Evolutionary conservation across 1,284 basidiomycete species (phyloP).

Genomic region (Ustilago loliicola): DNA sequence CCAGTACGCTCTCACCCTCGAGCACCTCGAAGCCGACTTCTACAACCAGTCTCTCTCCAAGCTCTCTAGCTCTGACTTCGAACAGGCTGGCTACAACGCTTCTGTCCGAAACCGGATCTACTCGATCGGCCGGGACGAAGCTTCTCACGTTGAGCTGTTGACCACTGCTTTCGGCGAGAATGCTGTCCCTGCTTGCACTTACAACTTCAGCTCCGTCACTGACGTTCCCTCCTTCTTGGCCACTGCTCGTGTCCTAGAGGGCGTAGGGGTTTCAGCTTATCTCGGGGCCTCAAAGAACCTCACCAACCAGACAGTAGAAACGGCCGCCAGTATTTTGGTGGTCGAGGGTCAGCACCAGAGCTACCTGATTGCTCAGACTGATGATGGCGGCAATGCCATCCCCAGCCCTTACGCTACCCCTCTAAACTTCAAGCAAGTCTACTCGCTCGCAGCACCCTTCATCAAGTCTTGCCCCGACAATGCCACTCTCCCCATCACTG

Average conservation of each 20-base stretch:
- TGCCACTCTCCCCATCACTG: slow-evolving; percentile 36
- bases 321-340: slow-evolving; percentile 70
- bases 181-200: slow-evolving; percentile 45
- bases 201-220: slow-evolving; percentile 41
- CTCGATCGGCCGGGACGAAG: slow-evolving; percentile 53
- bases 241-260: slow-evolving; percentile 55
- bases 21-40: slow-evolving; percentile 59
- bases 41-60: slow-evolving; percentile 55
- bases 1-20: slow-evolving; percentile 60
- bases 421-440: slow-evolving; percentile 61
- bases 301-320: slow-evolving; percentile 37
- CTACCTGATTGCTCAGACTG: slow-evolving; percentile 69
- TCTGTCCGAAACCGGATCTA: slow-evolving; percentile 51
- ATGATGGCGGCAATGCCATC: slow-evolving; percentile 39
- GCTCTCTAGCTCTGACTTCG: slow-evolving; percentile 38
- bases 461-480: slow-evolving; percentile 49
- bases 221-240: slow-evolving; percentile 54
- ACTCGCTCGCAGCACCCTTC: slow-evolving; percentile 63
- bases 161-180: slow-evolving; percentile 39
- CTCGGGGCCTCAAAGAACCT: slow-evolving; percentile 53
- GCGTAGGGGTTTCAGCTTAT: slow-evolving; percentile 47
- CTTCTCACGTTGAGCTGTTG: slow-evolving; percentile 37
- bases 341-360: slow-evolving; percentile 74
- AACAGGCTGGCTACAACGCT: slow-evolving; percentile 46
- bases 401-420: slow-evolving; percentile 52